These are phyloP conservation scores for Mucor plumbeus DNA, from an alignment of 371 early-diverging fungal species.

Conservation along the genomic window DNA sequence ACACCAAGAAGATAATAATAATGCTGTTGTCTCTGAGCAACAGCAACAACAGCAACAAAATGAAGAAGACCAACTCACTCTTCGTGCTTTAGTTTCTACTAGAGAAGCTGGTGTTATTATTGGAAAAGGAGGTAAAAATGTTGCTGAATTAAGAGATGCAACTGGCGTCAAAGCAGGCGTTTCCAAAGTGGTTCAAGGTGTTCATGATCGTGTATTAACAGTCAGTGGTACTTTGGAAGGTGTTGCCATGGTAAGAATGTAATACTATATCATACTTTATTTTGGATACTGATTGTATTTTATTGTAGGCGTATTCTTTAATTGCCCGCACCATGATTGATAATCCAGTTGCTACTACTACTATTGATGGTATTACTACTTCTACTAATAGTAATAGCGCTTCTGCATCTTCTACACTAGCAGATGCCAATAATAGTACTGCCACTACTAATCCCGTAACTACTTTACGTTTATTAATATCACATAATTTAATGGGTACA, in stretches of 20 bases:
- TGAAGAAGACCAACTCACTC: constrained; percentile 56
- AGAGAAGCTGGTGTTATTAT: constrained; percentile 96
- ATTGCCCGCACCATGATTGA: constrained; percentile 86
- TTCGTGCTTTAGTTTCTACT: constrained; percentile 87
- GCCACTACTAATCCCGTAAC: constrained; percentile 12
- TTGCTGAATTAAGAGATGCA: constrained; percentile 80
- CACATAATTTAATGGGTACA: constrained; percentile 87
- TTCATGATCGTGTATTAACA: constrained; percentile 86
- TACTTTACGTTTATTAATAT: constrained; percentile 76
- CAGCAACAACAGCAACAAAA: neutral
- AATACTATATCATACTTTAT: neutral
- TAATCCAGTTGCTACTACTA: constrained; percentile 54
- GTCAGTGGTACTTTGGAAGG: constrained; percentile 78
- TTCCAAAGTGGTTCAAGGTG: constrained; percentile 84
- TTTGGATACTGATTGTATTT: neutral
- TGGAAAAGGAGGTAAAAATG: constrained; percentile 88
- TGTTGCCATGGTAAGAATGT: constrained; percentile 67
- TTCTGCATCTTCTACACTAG: neutral
- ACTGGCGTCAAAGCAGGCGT: constrained; percentile 88
- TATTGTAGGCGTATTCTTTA: constrained; percentile 35
- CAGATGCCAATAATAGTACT: neutral
- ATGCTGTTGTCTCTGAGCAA: neutral
- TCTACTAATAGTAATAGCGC: neutral
- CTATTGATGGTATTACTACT: neutral
- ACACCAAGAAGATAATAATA: constrained; percentile 9